A percentile compares a stretch with the other conserved stretches of the same genome.
phyloP scores from a whole-genome alignment of 257 asterid species.

The Plantago major region DNA sequence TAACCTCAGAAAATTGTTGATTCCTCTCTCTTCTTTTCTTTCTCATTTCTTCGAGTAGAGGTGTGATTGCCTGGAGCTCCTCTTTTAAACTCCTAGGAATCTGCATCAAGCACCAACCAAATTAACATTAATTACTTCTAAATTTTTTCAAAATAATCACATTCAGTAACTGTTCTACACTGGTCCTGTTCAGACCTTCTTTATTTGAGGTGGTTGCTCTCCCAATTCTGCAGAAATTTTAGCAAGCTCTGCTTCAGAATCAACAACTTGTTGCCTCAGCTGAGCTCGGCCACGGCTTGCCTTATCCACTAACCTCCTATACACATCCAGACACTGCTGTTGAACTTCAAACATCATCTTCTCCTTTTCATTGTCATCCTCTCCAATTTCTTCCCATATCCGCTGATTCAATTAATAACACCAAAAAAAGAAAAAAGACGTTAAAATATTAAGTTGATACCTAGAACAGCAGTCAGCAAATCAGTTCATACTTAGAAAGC shows the following conservation, averaged over 20 bases:
- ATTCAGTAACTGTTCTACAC: not conserved
- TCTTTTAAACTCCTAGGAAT: constrained; percentile 54
- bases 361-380: constrained; percentile 66
- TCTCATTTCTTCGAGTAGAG: constrained; percentile 62
- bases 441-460: not conserved
- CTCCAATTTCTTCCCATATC: constrained; percentile 95
- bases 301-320: constrained; percentile 81
- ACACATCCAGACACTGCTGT: constrained; percentile 74
- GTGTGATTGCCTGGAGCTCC: constrained; percentile 56
- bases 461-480: not conserved
- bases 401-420: constrained; percentile 40
- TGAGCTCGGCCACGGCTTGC: constrained; percentile 63
- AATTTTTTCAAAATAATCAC: not conserved
- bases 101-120: constrained; percentile 36
- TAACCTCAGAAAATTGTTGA: constrained; percentile 50
- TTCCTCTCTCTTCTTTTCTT: constrained; percentile 59
- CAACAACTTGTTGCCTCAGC: constrained; percentile 67
- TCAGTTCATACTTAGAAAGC: too few relatives aligned
- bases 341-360: constrained; percentile 75
- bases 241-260: constrained; percentile 75
- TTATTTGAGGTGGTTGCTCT: constrained; percentile 41
- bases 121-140: not conserved
- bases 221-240: constrained; percentile 61
- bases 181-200: constrained; percentile 38
- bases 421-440: not conserved